Evolutionary conservation across 306 rosid species (phyloP).

Genomic region (Casuarina glauca): DNA sequence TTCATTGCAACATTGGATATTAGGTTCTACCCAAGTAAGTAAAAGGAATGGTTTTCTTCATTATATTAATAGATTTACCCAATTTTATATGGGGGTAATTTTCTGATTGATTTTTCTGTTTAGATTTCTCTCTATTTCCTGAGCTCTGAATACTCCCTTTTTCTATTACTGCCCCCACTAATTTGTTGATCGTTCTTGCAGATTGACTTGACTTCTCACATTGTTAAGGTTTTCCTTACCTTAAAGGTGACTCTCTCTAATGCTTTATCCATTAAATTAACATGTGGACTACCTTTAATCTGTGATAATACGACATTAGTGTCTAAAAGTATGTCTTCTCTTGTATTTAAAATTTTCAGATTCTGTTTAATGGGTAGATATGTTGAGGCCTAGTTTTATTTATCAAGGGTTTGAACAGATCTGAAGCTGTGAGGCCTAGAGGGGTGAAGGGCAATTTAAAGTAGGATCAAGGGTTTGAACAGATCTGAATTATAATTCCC

Average conservation of each 20-base stretch:
- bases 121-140: constrained; percentile 5
- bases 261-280: background rate
- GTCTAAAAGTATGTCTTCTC: background rate
- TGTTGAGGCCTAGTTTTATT: background rate
- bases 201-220: constrained; percentile 91
- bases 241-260: constrained; percentile 59
- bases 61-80: background rate
- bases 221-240: constrained; percentile 79
- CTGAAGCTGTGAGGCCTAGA: background rate
- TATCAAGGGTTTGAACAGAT: background rate
- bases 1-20: background rate
- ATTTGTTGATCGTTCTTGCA: constrained; percentile 46
- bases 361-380: background rate
- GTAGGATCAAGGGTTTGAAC: background rate
- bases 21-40: background rate
- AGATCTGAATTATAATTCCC: background rate
- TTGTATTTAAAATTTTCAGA: background rate
- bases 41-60: background rate
- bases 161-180: constrained; percentile 25
- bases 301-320: background rate
- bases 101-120: background rate
- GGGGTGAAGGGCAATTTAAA: background rate
- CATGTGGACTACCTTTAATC: background rate
- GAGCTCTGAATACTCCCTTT: background rate
- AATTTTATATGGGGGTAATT: background rate